Conservation (phyloP, 257 asterid species). For the Oldenlandia corymbosa region DNA sequence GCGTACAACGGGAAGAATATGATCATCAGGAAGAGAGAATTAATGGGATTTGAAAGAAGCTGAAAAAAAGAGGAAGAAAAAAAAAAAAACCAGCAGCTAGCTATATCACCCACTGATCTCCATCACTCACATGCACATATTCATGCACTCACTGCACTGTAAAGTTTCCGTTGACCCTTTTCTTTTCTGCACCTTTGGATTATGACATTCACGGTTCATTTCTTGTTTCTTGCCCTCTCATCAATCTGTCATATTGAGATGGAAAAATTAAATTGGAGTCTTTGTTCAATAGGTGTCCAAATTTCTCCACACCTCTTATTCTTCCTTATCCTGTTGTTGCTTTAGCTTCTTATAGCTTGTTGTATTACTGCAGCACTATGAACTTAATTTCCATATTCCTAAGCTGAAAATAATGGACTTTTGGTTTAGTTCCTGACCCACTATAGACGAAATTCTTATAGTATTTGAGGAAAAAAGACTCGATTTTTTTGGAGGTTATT, state of each 20-base stretch:
- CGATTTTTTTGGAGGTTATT: neutral
- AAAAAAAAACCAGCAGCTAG: constrained; percentile 31
- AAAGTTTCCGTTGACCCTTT: constrained; percentile 55
- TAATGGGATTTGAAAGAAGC: too few relatives aligned
- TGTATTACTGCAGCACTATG: neutral
- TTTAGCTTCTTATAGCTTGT: neutral
- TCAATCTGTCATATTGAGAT: constrained; percentile 37
- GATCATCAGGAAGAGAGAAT: neutral
- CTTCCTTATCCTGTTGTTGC: constrained; percentile 8
- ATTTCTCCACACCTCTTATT: constrained; percentile 6
- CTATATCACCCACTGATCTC: neutral
- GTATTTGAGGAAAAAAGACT: neutral
- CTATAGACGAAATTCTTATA: neutral
- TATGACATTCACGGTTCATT: constrained; percentile 57
- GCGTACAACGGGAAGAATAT: constrained; percentile 22
- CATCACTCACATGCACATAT: constrained; percentile 52
- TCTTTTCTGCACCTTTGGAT: constrained; percentile 31
- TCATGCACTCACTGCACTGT: constrained; percentile 36
- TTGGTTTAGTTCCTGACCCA: neutral
- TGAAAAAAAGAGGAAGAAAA: too few relatives aligned
- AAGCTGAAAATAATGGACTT: neutral
- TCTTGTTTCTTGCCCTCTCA: constrained; percentile 53
- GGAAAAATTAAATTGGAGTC: neutral
- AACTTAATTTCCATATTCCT: constrained; percentile 1
- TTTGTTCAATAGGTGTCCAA: neutral